These are phyloP conservation scores for Letharia lupina DNA, from an alignment of 495 filamentous ascomycete genomes.

Conservation along the genomic window DNA sequence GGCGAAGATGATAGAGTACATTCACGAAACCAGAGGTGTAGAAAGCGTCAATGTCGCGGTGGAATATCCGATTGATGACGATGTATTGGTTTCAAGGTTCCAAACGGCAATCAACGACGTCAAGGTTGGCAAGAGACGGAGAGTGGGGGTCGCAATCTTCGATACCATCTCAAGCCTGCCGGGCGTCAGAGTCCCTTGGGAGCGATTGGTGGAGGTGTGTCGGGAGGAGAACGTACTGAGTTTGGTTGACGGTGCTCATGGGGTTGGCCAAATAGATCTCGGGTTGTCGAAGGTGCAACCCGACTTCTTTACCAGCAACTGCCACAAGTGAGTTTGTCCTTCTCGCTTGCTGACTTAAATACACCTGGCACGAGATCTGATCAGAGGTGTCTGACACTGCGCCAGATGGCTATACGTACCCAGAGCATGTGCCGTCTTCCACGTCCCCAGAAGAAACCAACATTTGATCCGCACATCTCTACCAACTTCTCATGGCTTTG, in stretches of 20 bases:
- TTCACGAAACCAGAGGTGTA: slow-evolving; percentile 49
- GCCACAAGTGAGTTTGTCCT: slow-evolving; percentile 58
- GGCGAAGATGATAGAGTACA: slow-evolving; percentile 58
- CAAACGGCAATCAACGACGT: slow-evolving; percentile 38
- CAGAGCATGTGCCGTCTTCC: slow-evolving; percentile 70
- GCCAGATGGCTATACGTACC: slow-evolving; percentile 73
- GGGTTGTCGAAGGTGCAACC: slow-evolving; percentile 55
- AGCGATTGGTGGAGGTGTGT: slow-evolving; percentile 53
- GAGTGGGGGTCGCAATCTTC: slow-evolving; percentile 57
- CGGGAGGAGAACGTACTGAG: slow-evolving; percentile 52
- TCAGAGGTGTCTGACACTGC: neutral
- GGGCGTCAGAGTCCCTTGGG: slow-evolving; percentile 71
- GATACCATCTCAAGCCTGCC: slow-evolving; percentile 70
- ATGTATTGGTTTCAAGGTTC: slow-evolving; percentile 48
- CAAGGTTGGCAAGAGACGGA: slow-evolving; percentile 34
- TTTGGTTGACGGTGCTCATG: slow-evolving; percentile 75
- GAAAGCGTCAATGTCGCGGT: slow-evolving; percentile 36
- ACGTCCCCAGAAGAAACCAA: slow-evolving; percentile 69
- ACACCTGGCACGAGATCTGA: slow-evolving; percentile 4
- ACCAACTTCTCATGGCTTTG: slow-evolving; percentile 58
- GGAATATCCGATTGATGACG: slow-evolving; percentile 53
- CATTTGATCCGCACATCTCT: slow-evolving; percentile 61
- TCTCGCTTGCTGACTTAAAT: neutral
- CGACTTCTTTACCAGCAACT: slow-evolving; percentile 79
- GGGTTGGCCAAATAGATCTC: slow-evolving; percentile 66